Evolutionary conservation across 202 grass and related monocot species (phyloP), one percentile per base, ranked within the genome.

Genomic region (Carex arenaria): DNA sequence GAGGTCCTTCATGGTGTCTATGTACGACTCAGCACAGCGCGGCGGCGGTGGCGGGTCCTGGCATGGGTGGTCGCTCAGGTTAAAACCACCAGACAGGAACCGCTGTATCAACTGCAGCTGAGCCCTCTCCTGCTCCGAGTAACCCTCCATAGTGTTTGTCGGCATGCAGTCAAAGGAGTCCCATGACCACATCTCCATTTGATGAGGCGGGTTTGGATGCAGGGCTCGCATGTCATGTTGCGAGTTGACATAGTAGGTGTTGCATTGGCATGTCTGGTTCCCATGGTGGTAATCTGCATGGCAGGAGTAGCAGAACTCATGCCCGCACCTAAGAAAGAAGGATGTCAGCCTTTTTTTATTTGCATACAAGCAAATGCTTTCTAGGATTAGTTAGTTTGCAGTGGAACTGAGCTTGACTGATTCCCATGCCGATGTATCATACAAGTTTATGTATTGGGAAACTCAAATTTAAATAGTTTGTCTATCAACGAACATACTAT

Each of bases 291-390:
- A 99, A 63, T 96, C 97, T 18, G 93, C 78, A 2, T 87, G 87
- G 62, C 97, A 99, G 30, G 87, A 91, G 85, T 93, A 99, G 86
- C 97, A 99, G 79, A 99, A 99, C 88, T 99, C 97, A 8, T 99
- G 93, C 8, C 93, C 97, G 20, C 97, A 99, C 93, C 97, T 99
- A 86, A 60, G 70, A n/a, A 82, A 85, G 62, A 17, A 61, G 32
- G 51, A 85, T 75, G 68, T 5, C 54, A 34, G 52, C n/a, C 31
- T 84, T 92, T 20, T 92, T 43, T 72, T 72, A 52, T 72, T 72
- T 52, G 20, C n/a, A 52, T 51, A 49, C 12, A 36, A 36, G 60
- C 28, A 78, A 59, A 40, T 12, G 5, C 5, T 18, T 38, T 60
- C 3, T 38, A 13, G 19, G 40, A 10, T 51, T 11, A 22, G 10